Percentiles rank a stretch among this genome's conserved stretches.
Conservation (phyloP, 2,329 filamentous ascomycete genomes). For the Mycosphaerella sp. region DNA sequence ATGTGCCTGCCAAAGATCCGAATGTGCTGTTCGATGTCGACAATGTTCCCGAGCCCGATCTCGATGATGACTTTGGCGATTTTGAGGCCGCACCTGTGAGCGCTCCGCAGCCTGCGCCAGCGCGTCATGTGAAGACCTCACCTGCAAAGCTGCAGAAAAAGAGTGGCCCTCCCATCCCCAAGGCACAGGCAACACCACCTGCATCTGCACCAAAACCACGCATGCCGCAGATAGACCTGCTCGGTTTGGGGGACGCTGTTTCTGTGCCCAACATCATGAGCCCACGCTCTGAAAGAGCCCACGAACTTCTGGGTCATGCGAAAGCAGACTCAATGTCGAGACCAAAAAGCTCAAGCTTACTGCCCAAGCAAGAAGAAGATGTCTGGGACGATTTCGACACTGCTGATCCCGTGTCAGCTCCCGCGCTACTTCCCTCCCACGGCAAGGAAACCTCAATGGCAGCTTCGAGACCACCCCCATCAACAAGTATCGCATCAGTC, state of each 20-base stretch:
- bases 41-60: slow-evolving; percentile 23
- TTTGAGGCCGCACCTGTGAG: slow-evolving; percentile 24
- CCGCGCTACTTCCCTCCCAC: not conserved
- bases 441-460: not conserved
- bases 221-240: slow-evolving; percentile 25
- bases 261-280: slow-evolving; percentile 12
- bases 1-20: slow-evolving; percentile 21
- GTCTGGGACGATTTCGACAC: slow-evolving; percentile 43
- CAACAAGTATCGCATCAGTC: not conserved
- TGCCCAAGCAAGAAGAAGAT: slow-evolving; percentile 17
- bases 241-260: slow-evolving; percentile 26
- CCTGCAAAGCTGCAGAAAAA: slow-evolving; percentile 9
- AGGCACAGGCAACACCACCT: not conserved
- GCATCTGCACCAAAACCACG: not conserved
- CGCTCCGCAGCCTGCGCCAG: not conserved
- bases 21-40: slow-evolving; percentile 34
- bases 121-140: not conserved
- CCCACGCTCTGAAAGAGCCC: slow-evolving; percentile 11
- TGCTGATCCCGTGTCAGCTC: slow-evolving; percentile 12
- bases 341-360: slow-evolving; percentile 8
- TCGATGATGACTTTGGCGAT: slow-evolving; percentile 33
- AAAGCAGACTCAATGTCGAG: slow-evolving; percentile 15
- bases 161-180: not conserved
- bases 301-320: slow-evolving; percentile 4
- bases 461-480: not conserved